Percentiles rank a stretch among this genome's conserved stretches.
Evolutionary conservation across 208 protist genomes (phyloP).

Genomic region (Acanthamoeba sp.): DNA sequence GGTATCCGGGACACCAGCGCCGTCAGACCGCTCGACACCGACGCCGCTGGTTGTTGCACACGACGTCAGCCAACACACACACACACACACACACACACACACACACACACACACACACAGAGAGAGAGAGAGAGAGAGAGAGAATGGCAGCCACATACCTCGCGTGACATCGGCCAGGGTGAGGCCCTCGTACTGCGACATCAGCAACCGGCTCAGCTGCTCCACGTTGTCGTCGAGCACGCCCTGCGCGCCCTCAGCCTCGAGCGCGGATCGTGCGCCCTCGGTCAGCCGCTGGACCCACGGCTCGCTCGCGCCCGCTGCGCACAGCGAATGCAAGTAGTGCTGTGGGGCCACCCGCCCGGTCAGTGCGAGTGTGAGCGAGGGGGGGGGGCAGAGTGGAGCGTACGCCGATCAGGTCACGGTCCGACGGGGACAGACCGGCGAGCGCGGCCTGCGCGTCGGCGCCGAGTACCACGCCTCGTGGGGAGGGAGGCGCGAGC

Average conservation of each 20-base stretch:
- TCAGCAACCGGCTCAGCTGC: neutral
- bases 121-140: no score
- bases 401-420: neutral
- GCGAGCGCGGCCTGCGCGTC: neutral
- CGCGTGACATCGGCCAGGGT: neutral
- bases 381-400: no score
- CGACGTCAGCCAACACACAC: no score
- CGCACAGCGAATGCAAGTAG: slow-evolving; percentile 1
- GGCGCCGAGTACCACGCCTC: neutral
- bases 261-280: neutral
- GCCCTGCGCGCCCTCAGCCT: neutral
- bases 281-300: no score
- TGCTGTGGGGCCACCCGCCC: neutral
- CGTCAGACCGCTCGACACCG: slow-evolving; percentile 11
- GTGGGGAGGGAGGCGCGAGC: neutral
- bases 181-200: slow-evolving; percentile 39
- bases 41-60: neutral
- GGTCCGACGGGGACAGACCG: neutral
- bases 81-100: no score
- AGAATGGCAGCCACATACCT: neutral
- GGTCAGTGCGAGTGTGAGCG: neutral
- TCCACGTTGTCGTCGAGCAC: slow-evolving; percentile 14
- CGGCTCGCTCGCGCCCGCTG: neutral
- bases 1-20: neutral
- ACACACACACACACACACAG: no score